Evolutionary conservation across 495 filamentous ascomycete genomes (phyloP), one percentile per base, ranked within the genome.

Genomic region (Aspergillus taichungensis): DNA sequence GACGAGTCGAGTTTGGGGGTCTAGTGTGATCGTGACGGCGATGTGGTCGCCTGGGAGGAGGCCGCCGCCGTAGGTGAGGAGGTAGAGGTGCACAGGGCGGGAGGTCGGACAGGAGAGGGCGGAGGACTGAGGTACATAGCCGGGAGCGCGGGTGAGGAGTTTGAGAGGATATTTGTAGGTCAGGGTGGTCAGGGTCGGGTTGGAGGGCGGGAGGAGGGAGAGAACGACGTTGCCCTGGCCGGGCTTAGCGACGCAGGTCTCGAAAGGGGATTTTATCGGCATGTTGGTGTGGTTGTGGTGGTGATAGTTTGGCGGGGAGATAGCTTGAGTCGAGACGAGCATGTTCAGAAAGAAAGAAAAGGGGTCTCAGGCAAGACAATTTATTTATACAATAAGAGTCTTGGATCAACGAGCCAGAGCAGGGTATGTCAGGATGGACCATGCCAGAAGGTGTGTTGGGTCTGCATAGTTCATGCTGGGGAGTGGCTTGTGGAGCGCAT

Each of bases 111-210:
- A 56, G 33, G 57, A 49, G 27, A 59, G 51, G 27, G 53, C 40
- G 8, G 60, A 50, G 6, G 63, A 46, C 13, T 64, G 54, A 8
- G 61, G 57, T 28, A 67, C 52, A 40, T 64, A 71, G 32, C 82
- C 76, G 9, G 63, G 73, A 11, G 56, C 50, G 35, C 80, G 66
- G 12, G 89, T 80, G 56, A 98, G 82, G 30, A 98, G 82, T 61
- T 98, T 98, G 30, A 98, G 77, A 8, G 92, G 92, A 58, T 96
- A 98, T 61, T 92, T 85, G 65, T 90, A 97, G 31, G 79, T 80
- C 46, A 95, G 75, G 14, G 74, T 77, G 39, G 81, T 79, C 13
- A 96, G 77, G 12, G 82, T 77, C 0, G 87, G 84, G 33, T 76
- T 77, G 6, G 75, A 68, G 10, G 87, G 82, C 12, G 88, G 85